Evolutionary conservation across 2,329 filamentous ascomycete species (phyloP).

Genomic region (Aspergillus persii): DNA sequence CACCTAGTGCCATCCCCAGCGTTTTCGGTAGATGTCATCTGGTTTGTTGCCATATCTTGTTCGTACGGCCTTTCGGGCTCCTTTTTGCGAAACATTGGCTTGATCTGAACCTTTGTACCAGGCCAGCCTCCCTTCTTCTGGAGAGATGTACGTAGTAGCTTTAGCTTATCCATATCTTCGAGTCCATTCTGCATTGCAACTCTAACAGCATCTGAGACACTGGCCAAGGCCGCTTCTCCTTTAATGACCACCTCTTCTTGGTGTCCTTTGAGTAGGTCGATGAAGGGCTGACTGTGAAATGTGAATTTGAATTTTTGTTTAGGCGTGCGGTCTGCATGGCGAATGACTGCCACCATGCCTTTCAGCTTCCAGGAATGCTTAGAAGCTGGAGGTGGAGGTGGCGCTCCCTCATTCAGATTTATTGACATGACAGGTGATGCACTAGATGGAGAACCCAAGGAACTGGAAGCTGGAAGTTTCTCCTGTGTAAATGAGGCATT

Average conservation of each 20-base stretch:
- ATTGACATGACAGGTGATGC: constrained; percentile 27
- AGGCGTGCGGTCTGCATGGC: constrained; percentile 93
- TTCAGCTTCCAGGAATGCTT: constrained; percentile 99
- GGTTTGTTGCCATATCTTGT: constrained; percentile 20
- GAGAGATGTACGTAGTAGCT: constrained; percentile 77
- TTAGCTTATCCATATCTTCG: constrained; percentile 86
- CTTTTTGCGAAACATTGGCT: constrained; percentile 96
- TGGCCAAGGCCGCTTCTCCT: constrained; percentile 82
- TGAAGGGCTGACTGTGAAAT: constrained; percentile 94
- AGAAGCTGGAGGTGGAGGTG: constrained; percentile 61
- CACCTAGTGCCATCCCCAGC: constrained; percentile 22
- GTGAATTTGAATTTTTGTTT: constrained; percentile 99
- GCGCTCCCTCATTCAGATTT: constrained; percentile 27
- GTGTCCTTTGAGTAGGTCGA: constrained; percentile 89
- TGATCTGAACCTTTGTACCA: constrained; percentile 97
- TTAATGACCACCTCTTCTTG: constrained; percentile 95
- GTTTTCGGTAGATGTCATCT: constrained; percentile 8
- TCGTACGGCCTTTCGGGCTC: constrained; percentile 60
- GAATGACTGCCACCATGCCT: constrained; percentile 92
- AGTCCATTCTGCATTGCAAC: constrained; percentile 72
- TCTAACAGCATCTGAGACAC: constrained; percentile 85
- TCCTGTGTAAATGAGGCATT: constrained; percentile 19
- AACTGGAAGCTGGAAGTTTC: constrained; percentile 17
- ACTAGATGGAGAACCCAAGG: constrained; percentile 23
- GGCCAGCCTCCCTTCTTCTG: constrained; percentile 92